These are phyloP conservation scores for Macrophomina tecta DNA, from an alignment of 2,329 filamentous ascomycete genomes.

Conservation along the genomic window DNA sequence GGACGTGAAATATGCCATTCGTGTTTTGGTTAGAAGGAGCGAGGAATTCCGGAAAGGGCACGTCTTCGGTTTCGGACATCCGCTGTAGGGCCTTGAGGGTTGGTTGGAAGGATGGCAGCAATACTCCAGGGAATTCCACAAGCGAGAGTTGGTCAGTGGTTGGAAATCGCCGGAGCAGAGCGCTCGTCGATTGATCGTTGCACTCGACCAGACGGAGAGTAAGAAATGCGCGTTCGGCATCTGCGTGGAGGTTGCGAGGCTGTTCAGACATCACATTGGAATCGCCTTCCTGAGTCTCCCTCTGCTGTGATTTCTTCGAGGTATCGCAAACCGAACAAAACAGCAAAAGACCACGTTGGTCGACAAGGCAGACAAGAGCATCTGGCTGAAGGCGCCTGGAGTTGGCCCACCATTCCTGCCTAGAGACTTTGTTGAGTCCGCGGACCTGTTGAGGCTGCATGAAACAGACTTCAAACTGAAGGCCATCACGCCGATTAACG, in stretches of 20 bases:
- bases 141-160: constrained; percentile 31
- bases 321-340: constrained; percentile 41
- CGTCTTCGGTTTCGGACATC: constrained; percentile 37
- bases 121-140: constrained; percentile 38
- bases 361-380: constrained; percentile 36
- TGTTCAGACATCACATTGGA: no score
- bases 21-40: constrained; percentile 31
- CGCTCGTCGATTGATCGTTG: constrained; percentile 28
- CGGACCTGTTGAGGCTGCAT: constrained; percentile 32
- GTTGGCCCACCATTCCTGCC: constrained; percentile 41
- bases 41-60: constrained; percentile 40
- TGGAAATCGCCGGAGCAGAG: constrained; percentile 30
- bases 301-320: constrained; percentile 16
- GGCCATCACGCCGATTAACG: constrained; percentile 31
- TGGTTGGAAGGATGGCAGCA: constrained; percentile 41
- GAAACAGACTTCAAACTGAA: constrained; percentile 37
- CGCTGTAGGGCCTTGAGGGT: constrained; percentile 34
- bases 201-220: constrained; percentile 33
- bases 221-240: constrained; percentile 29
- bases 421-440: constrained; percentile 27
- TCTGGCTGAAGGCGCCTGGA: constrained; percentile 36
- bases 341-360: constrained; percentile 35
- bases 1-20: constrained; percentile 30
- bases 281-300: constrained; percentile 10
- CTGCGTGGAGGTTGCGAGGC: constrained; percentile 23